A percentile compares a stretch with the other conserved stretches of the same genome.
These are phyloP conservation scores for Diutina pseudorugosa DNA, from an alignment of 1,139 yeast genomes.

Conservation along the genomic window DNA sequence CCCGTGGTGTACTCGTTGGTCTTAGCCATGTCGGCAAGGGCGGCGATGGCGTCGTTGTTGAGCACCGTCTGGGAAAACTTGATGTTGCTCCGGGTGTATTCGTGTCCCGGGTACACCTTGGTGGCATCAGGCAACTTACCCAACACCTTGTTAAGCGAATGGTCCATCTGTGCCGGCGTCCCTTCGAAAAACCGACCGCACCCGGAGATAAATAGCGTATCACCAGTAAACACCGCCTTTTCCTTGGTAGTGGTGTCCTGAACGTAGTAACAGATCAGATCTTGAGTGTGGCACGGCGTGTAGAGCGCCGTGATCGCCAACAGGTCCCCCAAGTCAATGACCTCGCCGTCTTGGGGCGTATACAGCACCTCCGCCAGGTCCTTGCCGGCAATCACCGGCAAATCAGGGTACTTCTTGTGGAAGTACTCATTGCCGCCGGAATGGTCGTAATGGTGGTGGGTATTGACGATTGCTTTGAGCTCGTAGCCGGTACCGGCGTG, in stretches of 20 bases:
- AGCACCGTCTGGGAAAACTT: constrained; percentile 62
- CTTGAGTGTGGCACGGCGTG: constrained; percentile 97
- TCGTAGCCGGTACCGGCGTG: constrained; percentile 19
- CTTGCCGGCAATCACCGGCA: constrained; percentile 79
- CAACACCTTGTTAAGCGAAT: constrained; percentile 46
- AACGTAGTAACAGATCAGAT: constrained; percentile 78
- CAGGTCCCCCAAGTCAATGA: constrained; percentile 48
- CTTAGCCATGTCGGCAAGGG: constrained; percentile 38
- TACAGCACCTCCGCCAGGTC: constrained; percentile 60
- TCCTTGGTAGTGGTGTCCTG: constrained; percentile 50
- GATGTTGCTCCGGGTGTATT: constrained; percentile 77
- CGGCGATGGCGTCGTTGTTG: constrained; percentile 37
- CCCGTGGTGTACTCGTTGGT: constrained; percentile 73
- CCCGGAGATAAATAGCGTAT: constrained; percentile 86
- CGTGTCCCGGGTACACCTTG: constrained; percentile 85
- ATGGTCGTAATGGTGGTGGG: constrained; percentile 94
- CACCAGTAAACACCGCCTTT: constrained; percentile 85
- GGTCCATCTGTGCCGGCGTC: constrained; percentile 66
- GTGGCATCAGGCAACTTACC: constrained; percentile 58
- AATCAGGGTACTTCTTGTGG: constrained; percentile 30
- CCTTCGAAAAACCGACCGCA: constrained; percentile 98
- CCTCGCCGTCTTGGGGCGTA: constrained; percentile 56
- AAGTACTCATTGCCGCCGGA: constrained; percentile 68
- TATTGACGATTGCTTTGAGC: constrained; percentile 72
- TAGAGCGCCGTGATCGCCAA: constrained; percentile 71